Conservation (phyloP, 1,284 basidiomycete species). For the Boletus calvinii region DNA sequence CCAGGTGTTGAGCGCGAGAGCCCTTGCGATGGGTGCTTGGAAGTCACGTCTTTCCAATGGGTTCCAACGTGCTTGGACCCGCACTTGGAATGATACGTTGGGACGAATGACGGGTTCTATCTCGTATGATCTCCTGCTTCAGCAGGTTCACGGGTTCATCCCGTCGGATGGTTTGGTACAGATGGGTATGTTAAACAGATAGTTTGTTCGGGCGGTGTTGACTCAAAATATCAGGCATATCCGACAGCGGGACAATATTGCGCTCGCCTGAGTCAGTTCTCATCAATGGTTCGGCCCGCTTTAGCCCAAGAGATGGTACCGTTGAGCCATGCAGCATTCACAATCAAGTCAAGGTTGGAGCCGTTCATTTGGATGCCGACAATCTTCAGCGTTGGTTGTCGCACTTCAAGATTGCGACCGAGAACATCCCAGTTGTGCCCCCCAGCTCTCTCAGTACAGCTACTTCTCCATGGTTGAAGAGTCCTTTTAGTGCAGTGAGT, state of each 20-base stretch:
- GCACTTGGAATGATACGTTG: slow-evolving; percentile 68
- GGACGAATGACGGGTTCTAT: slow-evolving; percentile 58
- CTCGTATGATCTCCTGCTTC: slow-evolving; percentile 49
- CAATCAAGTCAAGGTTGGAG: slow-evolving; percentile 46
- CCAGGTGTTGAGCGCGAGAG: too few species aligned
- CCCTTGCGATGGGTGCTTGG: slow-evolving; percentile 52
- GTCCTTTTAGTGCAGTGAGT: slow-evolving; percentile 31
- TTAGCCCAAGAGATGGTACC: slow-evolving; percentile 56
- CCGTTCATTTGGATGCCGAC: slow-evolving; percentile 50
- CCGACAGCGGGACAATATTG: slow-evolving; percentile 38
- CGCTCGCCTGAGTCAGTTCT: slow-evolving; percentile 46
- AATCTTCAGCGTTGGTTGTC: slow-evolving; percentile 26
- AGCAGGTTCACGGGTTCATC: slow-evolving; percentile 47
- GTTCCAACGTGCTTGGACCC: slow-evolving; percentile 57
- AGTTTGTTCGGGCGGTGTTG: background rate
- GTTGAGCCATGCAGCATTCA: slow-evolving; percentile 56
- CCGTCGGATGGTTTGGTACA: slow-evolving; percentile 16
- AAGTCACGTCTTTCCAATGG: slow-evolving; percentile 58
- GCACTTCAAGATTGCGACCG: slow-evolving; percentile 10
- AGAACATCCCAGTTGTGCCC: slow-evolving; percentile 21
- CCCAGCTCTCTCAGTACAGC: slow-evolving; percentile 3
- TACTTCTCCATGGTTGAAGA: slow-evolving; percentile 33
- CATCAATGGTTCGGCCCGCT: slow-evolving; percentile 48
- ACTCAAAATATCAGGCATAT: slow-evolving; percentile 12
- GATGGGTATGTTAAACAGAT: slow-evolving; percentile 29